Evolutionary conservation across 1,284 basidiomycete species (phyloP).

Genomic region (Fomitopsis palustris): DNA sequence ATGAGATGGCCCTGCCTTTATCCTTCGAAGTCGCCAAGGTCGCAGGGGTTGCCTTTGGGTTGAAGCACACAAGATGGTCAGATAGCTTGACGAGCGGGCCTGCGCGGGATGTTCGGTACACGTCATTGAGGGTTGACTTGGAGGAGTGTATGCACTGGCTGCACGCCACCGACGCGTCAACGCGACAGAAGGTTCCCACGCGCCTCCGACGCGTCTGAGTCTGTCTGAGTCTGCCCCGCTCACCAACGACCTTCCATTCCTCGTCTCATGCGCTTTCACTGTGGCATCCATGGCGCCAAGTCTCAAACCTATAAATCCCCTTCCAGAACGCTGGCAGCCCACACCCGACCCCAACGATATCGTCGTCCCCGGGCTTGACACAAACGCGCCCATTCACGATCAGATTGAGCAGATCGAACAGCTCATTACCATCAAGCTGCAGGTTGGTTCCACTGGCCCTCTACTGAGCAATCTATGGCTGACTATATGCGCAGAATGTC

Average conservation of each 20-base stretch:
- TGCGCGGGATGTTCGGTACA: no score
- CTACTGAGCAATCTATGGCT: not conserved
- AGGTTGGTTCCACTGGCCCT: slow-evolving; percentile 41
- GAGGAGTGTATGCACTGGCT: no score
- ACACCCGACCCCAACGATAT: slow-evolving; percentile 60
- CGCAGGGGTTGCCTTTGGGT: no score
- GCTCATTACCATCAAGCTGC: slow-evolving; percentile 85
- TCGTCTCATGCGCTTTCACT: not conserved
- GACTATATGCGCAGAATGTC: slow-evolving; percentile 61
- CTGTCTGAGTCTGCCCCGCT: no score
- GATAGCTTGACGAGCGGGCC: no score
- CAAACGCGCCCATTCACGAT: slow-evolving; percentile 69
- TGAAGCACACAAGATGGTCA: no score
- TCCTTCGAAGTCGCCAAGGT: no score
- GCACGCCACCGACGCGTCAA: not conserved
- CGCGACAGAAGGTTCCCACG: not conserved
- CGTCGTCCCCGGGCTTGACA: slow-evolving; percentile 72
- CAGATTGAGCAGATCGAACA: slow-evolving; percentile 96
- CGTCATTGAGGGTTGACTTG: no score
- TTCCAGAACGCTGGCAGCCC: slow-evolving; percentile 56
- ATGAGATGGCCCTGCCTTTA: no score
- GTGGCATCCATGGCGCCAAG: slow-evolving; percentile 4
- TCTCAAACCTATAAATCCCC: slow-evolving; percentile 27
- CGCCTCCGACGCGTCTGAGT: not conserved
- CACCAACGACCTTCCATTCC: no score